Evolutionary conservation across 495 filamentous ascomycete genomes (phyloP).

Genomic region (Staphylotrichum tortipilum): DNA sequence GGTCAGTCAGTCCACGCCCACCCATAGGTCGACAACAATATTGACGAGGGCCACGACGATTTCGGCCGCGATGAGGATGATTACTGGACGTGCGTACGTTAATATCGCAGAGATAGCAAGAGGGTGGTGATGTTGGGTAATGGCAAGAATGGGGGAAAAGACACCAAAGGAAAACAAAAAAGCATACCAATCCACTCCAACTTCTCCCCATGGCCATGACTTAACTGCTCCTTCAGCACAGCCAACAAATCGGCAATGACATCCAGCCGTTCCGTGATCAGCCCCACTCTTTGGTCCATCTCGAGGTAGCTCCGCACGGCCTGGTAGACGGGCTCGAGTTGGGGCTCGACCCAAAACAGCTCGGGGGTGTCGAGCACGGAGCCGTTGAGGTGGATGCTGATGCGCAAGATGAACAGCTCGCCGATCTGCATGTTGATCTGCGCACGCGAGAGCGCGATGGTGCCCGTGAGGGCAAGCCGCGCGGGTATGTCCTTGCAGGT

Average conservation of each 20-base stretch:
- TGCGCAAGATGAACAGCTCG: constrained; percentile 91
- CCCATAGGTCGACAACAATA: constrained; percentile 90
- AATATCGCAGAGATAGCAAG: not conserved
- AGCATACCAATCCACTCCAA: constrained; percentile 87
- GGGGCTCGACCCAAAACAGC: constrained; percentile 96
- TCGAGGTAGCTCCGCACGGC: constrained; percentile 92
- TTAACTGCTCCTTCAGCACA: constrained; percentile 92
- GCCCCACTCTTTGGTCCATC: constrained; percentile 90
- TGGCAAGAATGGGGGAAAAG: too few species aligned
- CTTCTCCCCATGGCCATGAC: constrained; percentile 91
- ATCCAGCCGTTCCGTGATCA: constrained; percentile 81
- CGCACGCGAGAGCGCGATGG: constrained; percentile 68
- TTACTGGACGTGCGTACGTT: too few species aligned
- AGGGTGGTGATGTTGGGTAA: too few species aligned
- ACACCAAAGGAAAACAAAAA: not conserved
- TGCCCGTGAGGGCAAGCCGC: constrained; percentile 84
- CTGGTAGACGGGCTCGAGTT: constrained; percentile 89
- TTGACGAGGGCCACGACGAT: constrained; percentile 93
- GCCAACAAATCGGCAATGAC: constrained; percentile 92
- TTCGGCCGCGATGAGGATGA: constrained; percentile 90
- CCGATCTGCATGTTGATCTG: constrained; percentile 99
- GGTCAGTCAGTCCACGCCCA: constrained; percentile 56
- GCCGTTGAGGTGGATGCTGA: constrained; percentile 96
- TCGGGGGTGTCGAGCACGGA: constrained; percentile 95
- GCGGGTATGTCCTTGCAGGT: constrained; percentile 81